Evolutionary conservation across 2,329 filamentous ascomycete genomes (phyloP), one percentile per base, ranked within the genome.

Genomic region (Proliferodiscus dingleyae): DNA sequence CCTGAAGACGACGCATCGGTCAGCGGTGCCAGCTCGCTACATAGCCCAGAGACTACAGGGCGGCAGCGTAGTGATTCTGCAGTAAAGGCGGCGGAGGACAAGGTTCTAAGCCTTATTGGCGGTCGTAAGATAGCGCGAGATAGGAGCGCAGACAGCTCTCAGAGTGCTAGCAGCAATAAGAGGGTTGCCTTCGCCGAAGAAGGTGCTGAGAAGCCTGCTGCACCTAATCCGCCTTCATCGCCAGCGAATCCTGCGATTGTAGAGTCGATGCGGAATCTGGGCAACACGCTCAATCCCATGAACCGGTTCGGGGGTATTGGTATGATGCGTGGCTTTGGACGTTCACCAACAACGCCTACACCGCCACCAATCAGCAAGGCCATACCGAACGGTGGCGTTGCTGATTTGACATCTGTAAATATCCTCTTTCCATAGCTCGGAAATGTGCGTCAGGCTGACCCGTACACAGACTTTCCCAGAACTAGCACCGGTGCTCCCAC

Each of bases 251-350:
- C 83, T 3, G 82, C 85, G 23, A 66, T 82, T 10, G 78, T 94
- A 2, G 88, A 94, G 52, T 88, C 87, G 10, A 83, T 95, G 71
- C 81, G 87, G 44, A 91, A 78, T 62, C 75, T 95, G 49, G 83
- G 88, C 29, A 93, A 78, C 63, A 83, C 84, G 1, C 71, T 95
- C 26, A 95, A 95, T 58, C 89, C 89, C 3, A 83, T 95, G 63
- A 87, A 82, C 36, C 80, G 88, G 41, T 78, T 95, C 41, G 81
- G 85, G 1, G 75, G 81, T 26, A 89, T 93, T 62, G 77, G 78
- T 45, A 77, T 83, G 61, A 84, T 94, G 55, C 80, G 85, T 45
- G 83, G 82, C 1, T 91, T 95, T 57, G 86, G 87, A 1, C 72
- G 84, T 42, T 66, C 71, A 18, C 50, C 52, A 29, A 49, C 63